A percentile compares a stretch with the other conserved stretches of the same genome.
Conservation (phyloP, 306 rosid genomes). For the Lathyrus aphaca region DNA sequence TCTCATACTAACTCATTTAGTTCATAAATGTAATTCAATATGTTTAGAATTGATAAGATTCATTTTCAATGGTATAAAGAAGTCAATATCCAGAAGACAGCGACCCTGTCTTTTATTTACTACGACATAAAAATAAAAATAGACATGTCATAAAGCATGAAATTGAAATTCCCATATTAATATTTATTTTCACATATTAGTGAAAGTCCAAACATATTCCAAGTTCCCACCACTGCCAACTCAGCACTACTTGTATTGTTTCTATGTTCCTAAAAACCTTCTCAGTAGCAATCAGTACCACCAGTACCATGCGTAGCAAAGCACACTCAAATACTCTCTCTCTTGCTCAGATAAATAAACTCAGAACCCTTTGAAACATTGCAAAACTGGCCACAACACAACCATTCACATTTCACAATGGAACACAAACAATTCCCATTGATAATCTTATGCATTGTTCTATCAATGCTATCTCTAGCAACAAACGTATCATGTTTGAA, state of each 20-base stretch:
- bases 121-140: not conserved
- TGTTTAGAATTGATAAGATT: too few species aligned
- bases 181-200: not conserved
- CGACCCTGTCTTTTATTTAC: not conserved
- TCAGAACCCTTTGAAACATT: not conserved
- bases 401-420: not conserved
- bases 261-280: slow-evolving; percentile 15
- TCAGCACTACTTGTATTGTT: not conserved
- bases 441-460: not conserved
- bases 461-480: not conserved
- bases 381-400: not conserved
- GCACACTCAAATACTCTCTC: slow-evolving; percentile 34
- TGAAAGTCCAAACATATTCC: slow-evolving; percentile 10
- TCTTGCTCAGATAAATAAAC: slow-evolving; percentile 36
- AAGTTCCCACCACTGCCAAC: slow-evolving; percentile 28
- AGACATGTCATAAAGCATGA: slow-evolving; percentile 19
- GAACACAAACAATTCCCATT: not conserved
- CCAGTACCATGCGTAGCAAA: slow-evolving; percentile 29
- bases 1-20: too few species aligned
- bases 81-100: slow-evolving; percentile 4
- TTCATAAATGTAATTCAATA: too few species aligned
- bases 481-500: slow-evolving; percentile 42
- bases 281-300: slow-evolving; percentile 6
- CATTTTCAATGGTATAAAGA: too few species aligned
- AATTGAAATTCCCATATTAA: not conserved